Base-by-base conservation (phyloP, 495 filamentous ascomycete species). In the Cercophora scortea region DNA sequence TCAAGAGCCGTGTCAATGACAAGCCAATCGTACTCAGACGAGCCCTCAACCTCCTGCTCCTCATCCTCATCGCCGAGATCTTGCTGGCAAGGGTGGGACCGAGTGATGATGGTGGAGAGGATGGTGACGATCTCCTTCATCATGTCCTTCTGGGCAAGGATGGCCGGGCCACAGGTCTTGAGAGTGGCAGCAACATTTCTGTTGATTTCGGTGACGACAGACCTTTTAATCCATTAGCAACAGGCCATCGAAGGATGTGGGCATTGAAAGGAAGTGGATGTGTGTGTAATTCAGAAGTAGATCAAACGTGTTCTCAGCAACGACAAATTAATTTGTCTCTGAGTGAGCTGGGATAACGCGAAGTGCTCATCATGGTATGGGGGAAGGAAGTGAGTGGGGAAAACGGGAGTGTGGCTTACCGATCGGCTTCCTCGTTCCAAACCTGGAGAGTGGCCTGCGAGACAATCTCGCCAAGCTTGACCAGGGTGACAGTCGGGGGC, bases 311-410 rank as follows among this genome's bases (percentile, higher is more conserved):
- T 95, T 93, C 82, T 79, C 90, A 90, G 85, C 91, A 96, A 80
- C 73, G 81, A 79, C 87, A 82, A 72, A 63, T 73, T 78, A 39
- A 77, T 17, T 38, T 74, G 87, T 82, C 81, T 97, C 85, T 86
- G 86, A 95, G 92, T 96, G 92, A 96, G 90, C 90, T 96, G 90
- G 90, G 92, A 86, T 89, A 93, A 88, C 89, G 88, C 82, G 73
- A 70, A 70, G 71, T 80, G 70, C 71, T 95, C 89, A 95, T 97
- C 90, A 92, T 90, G 67, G 59, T 63, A 61, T n/a, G 19, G 4
- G 16, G n/a, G n/a, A n/a, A n/a, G n/a, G 12, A 7, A 55, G 32
- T 54, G 55, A 51, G 50, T 35, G 47, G n/a, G 40, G 43, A 47
- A 44, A 42, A 51, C 55, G 54, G 43, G 60, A 55, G 43, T 38